Evolutionary conservation across 352 stramenopile genomes (phyloP).

Genomic region (Peronospora tabacina): DNA sequence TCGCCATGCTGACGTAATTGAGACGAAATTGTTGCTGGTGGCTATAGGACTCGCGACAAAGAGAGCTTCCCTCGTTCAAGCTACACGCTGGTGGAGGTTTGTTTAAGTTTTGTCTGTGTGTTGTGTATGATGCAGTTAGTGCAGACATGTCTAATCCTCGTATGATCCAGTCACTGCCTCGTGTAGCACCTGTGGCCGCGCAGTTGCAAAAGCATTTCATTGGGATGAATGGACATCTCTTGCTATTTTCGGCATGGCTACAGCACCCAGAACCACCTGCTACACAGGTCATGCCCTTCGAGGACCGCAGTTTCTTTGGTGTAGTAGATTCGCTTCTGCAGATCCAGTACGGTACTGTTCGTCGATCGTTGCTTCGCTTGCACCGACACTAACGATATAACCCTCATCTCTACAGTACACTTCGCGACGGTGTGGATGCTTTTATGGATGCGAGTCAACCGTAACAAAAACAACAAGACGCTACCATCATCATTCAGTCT

Average conservation of each 20-base stretch:
- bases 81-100: constrained; percentile 63
- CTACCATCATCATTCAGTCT: constrained; percentile 7
- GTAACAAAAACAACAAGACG: constrained; percentile 10
- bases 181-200: constrained; percentile 15
- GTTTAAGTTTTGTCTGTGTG: not conserved
- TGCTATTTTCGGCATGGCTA: constrained; percentile 66
- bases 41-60: constrained; percentile 57
- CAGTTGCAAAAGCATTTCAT: constrained; percentile 37
- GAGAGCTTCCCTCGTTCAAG: constrained; percentile 73
- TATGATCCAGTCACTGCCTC: constrained; percentile 33
- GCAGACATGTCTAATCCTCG: not conserved
- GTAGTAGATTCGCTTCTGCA: constrained; percentile 70
- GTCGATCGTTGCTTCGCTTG: not conserved
- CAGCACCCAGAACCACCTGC: constrained; percentile 66
- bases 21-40: not conserved
- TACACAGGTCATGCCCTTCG: constrained; percentile 53
- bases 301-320: constrained; percentile 63
- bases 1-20: not conserved
- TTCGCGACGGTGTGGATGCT: constrained; percentile 53
- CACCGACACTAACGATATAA: constrained; percentile 5
- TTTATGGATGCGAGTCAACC: constrained; percentile 48
- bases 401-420: constrained; percentile 22
- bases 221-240: constrained; percentile 43
- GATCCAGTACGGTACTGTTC: constrained; percentile 35
- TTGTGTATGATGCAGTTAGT: not conserved